Evolutionary conservation across 495 filamentous ascomycete genomes (phyloP).

Genomic region (Hypoxylon cercidicola): DNA sequence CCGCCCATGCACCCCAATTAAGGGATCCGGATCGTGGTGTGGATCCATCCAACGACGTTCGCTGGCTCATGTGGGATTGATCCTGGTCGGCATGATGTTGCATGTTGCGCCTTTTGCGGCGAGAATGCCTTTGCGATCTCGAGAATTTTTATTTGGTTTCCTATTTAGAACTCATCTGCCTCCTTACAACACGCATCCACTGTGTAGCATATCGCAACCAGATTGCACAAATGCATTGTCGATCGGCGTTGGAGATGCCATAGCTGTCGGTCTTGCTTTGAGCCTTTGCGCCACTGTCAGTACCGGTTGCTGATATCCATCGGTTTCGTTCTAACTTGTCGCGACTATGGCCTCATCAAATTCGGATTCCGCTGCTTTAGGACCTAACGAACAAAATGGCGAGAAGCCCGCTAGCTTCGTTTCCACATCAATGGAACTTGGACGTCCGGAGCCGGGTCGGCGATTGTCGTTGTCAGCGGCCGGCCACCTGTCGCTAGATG

Average conservation of each 20-base stretch:
- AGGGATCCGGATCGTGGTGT: conserved; percentile 32
- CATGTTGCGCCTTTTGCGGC: conserved; percentile 23
- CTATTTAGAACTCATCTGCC: neutral
- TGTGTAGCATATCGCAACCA: neutral
- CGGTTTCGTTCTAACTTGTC: neutral
- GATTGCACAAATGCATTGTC: conserved; percentile 11
- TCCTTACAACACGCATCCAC: neutral
- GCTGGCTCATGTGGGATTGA: conserved; percentile 40
- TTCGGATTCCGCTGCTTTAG: neutral
- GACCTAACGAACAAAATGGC: conserved; percentile 4
- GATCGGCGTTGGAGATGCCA: conserved; percentile 14
- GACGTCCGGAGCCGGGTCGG: conserved; percentile 17
- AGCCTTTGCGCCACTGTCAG: conserved; percentile 3
- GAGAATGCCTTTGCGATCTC: conserved; percentile 14
- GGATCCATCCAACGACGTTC: conserved; percentile 26
- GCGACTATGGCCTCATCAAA: conserved; percentile 25
- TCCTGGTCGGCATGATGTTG: conserved; percentile 36
- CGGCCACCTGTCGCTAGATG: conserved; percentile 66
- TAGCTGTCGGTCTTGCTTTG: conserved; percentile 8
- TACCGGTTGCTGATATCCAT: conserved; percentile 5
- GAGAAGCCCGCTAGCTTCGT: conserved; percentile 33
- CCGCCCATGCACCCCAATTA: conserved; percentile 31
- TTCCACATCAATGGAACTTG: conserved; percentile 39
- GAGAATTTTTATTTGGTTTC: conserved; percentile 12
- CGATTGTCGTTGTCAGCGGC: conserved; percentile 39